Base-by-base conservation (phyloP, 768 basidiomycete species). In the Amanita rimosa region DNA sequence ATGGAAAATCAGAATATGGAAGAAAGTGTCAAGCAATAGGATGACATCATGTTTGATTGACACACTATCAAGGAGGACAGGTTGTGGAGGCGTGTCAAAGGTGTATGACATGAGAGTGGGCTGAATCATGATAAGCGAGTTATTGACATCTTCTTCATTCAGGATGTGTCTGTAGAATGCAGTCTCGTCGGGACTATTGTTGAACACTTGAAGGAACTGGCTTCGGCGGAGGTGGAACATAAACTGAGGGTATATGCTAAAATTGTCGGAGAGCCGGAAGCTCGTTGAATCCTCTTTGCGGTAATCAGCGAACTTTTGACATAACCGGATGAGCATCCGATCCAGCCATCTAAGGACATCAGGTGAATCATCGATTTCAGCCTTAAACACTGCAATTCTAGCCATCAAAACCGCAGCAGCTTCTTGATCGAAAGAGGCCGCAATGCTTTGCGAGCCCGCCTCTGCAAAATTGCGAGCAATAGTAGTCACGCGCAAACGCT, bases 1-100 rank as follows among this genome's bases (percentile, higher is more conserved):
- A 62, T 99, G 96, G 85, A 96, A 98, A 65, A 99, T 98, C 58
- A 98, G 84, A 56, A 98, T 96, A 62, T 99, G 95, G 91, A 99
- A 98, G 78, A 95, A 99, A 2, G 95, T 98, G 60, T 99, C 96
- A 47, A 99, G 83, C 8, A 99, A 78, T 26, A 99, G 81, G 60
- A 99, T 83, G 53, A 94, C 91, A 59, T 98, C 96, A 38, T 88
- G 87, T 65, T 95, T 93, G 69, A 98, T 97, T 43, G 95, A 98
- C 39, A 99, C 83, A 46, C 90, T 94, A 70, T 99, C 96, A 27
- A 99, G 81, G 16, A 99, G 73, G 27, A 98, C 95, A 14, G 96
- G 96, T 57, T 93, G 89, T 11, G 96, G 84, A 8, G 81, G 76
- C 2, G 81, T 78, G 61, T 99, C 96, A 62, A 98, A 87, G 6